phyloP scores from a whole-genome alignment of 2,329 filamentous ascomycete species.

The Coleophoma crateriformis region DNA sequence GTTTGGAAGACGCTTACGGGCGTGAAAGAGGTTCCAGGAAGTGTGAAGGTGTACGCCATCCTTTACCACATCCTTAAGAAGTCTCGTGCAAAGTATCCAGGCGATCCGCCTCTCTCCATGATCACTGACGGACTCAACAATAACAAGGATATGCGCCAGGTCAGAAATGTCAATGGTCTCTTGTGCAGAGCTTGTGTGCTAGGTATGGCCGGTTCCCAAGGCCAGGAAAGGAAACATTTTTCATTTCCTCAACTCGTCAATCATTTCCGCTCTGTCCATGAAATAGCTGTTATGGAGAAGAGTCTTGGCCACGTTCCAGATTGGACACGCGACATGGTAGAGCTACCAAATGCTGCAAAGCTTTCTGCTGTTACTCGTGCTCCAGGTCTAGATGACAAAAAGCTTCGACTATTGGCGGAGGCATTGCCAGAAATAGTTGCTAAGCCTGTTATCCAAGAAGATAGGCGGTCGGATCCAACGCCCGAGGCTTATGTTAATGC shows the following conservation, averaged over 20 bases:
- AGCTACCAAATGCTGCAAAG: conserved; percentile 45
- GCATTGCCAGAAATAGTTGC: conserved; percentile 40
- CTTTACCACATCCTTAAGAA: conserved; percentile 56
- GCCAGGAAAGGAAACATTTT: conserved; percentile 34
- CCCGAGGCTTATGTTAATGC: not conserved
- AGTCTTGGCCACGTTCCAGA: conserved; percentile 31
- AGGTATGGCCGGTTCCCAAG: conserved; percentile 18
- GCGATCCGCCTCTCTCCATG: conserved; percentile 50
- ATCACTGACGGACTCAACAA: conserved; percentile 55
- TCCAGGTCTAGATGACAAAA: conserved; percentile 51
- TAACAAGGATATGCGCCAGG: conserved; percentile 49
- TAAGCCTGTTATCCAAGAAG: conserved; percentile 2
- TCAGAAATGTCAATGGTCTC: conserved; percentile 48
- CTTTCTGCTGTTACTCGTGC: conserved; percentile 42
- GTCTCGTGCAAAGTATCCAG: conserved; percentile 51
- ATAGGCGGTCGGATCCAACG: not conserved
- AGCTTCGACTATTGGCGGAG: conserved; percentile 43
- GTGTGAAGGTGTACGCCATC: conserved; percentile 56
- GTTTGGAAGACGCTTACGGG: conserved; percentile 57
- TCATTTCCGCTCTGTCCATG: conserved; percentile 43
- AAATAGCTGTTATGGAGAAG: conserved; percentile 21
- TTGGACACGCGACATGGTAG: conserved; percentile 58
- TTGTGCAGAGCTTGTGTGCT: conserved; percentile 48
- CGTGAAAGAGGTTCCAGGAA: conserved; percentile 55
- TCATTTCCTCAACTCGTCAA: conserved; percentile 56